Conservation (phyloP, 2,329 filamentous ascomycete species). For the Lasiodiplodia theobromae region DNA sequence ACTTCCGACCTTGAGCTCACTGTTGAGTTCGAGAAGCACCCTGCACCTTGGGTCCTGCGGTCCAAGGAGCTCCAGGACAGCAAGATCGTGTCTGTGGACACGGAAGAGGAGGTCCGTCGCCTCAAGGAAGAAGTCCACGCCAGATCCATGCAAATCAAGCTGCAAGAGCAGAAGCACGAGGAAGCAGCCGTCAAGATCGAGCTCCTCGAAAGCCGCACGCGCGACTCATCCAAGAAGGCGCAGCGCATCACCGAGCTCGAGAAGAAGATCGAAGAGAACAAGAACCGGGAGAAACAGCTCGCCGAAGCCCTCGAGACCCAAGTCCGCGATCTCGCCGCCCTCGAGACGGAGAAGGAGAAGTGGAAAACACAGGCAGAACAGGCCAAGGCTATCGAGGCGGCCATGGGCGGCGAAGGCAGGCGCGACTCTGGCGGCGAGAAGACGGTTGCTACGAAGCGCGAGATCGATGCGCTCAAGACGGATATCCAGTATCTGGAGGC, state of each 20-base stretch:
- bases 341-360: constrained; percentile 31
- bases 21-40: constrained; percentile 69
- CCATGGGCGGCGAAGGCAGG: constrained; percentile 19
- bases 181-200: constrained; percentile 92
- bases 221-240: constrained; percentile 80
- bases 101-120: constrained; percentile 82
- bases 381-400: constrained; percentile 27
- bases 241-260: constrained; percentile 30
- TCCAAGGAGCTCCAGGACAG: constrained; percentile 82
- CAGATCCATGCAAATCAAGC: constrained; percentile 62
- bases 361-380: constrained; percentile 26
- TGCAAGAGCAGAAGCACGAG: constrained; percentile 78
- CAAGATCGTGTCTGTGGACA: constrained; percentile 80
- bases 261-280: constrained; percentile 25
- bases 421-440: constrained; percentile 27
- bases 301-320: constrained; percentile 25
- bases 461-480: constrained; percentile 28
- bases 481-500: constrained; percentile 27
- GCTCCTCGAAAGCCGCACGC: constrained; percentile 86
- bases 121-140: constrained; percentile 83
- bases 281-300: constrained; percentile 25
- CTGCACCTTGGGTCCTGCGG: constrained; percentile 83
- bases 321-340: constrained; percentile 24
- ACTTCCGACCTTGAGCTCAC: constrained; percentile 53
- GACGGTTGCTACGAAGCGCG: constrained; percentile 30